Conservation (phyloP, 495 filamentous ascomycete species). For the Penicilliopsis zonata region DNA sequence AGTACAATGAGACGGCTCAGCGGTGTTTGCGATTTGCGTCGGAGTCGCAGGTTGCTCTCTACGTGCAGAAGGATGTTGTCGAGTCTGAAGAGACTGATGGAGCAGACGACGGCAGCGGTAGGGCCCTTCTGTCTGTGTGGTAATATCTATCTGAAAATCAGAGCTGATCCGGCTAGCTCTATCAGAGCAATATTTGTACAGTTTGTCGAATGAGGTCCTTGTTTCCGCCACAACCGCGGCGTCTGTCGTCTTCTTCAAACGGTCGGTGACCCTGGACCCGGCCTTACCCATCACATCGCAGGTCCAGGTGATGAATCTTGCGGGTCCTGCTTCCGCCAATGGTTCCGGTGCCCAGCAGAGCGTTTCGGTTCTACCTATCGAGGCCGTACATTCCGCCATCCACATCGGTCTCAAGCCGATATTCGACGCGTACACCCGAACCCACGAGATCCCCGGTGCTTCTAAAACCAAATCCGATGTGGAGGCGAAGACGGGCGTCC, state of each 20-base stretch:
- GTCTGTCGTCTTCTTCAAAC: constrained; percentile 82
- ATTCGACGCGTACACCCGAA: constrained; percentile 88
- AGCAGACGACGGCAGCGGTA: constrained; percentile 32
- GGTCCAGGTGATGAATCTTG: constrained; percentile 84
- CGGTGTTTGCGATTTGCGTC: constrained; percentile 82
- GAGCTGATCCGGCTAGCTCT: constrained; percentile 13
- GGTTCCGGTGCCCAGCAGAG: constrained; percentile 53
- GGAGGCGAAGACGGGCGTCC: constrained; percentile 85
- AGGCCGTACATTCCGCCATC: constrained; percentile 76
- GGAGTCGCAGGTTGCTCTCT: constrained; percentile 76
- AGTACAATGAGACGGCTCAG: constrained; percentile 65
- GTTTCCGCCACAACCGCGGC: constrained; percentile 67
- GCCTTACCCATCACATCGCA: constrained; percentile 66
- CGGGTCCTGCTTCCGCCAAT: constrained; percentile 56
- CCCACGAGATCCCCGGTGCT: constrained; percentile 55
- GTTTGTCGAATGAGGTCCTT: constrained; percentile 67
- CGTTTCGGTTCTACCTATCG: constrained; percentile 69
- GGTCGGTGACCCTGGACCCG: constrained; percentile 73
- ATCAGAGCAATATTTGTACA: constrained; percentile 51
- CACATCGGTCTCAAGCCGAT: constrained; percentile 83
- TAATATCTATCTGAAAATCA: constrained; percentile 6
- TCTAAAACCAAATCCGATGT: constrained; percentile 62
- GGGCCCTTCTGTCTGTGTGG: no score
- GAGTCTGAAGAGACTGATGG: constrained; percentile 40
- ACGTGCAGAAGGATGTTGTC: constrained; percentile 74